Evolutionary conservation across 768 basidiomycete species (phyloP), one percentile per base, ranked within the genome.

Genomic region (Hypholoma sublateritium): DNA sequence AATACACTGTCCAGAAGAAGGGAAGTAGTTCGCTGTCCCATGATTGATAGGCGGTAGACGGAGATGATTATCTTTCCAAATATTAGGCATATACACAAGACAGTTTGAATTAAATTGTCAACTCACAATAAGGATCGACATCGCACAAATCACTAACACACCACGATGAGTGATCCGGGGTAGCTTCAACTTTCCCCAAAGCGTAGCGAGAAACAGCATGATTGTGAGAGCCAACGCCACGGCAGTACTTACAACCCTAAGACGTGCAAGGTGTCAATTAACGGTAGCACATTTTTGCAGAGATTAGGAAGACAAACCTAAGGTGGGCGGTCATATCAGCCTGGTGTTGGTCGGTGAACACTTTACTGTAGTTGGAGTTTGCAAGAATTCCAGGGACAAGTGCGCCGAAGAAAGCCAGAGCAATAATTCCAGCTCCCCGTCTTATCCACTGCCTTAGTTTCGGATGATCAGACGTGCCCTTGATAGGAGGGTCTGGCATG

Each of bases 41-140:
- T 78, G 35, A 79, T 67, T 1, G 62, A 55, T 11, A 80, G 69
- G 16, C 78, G 77, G 65, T 79, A 80, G 16, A 74, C 63, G 0
- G 71, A 67, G 41, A 76, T 65, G 19, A 70, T 62, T 42, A 61
- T 54, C 75, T 77, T 32, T 32, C 28, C 5, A 32, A 32, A 32
- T 32, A 32, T 32, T 32, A 32, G 9, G 5, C 28, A 9, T 32
- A 32, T 9, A 32, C 9, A 1, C 9, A 5, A 32, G 28, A 9
- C 2, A 32, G 9, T 3, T 3, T 6, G 9, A 32, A 32, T 6
- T 5, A 32, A 32, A 5, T 9, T 1, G 6, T 6, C 28, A 5
- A 32, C 28, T 32, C 9, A 32, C 28, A 32, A 32, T 32, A 9
- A 32, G 28, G 9, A 9, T 5, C 28, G 28, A 32, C 9, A 32